phyloP scores from a whole-genome alignment of 192 early-diverging fungal species.

The Coemansia umbellata region DNA sequence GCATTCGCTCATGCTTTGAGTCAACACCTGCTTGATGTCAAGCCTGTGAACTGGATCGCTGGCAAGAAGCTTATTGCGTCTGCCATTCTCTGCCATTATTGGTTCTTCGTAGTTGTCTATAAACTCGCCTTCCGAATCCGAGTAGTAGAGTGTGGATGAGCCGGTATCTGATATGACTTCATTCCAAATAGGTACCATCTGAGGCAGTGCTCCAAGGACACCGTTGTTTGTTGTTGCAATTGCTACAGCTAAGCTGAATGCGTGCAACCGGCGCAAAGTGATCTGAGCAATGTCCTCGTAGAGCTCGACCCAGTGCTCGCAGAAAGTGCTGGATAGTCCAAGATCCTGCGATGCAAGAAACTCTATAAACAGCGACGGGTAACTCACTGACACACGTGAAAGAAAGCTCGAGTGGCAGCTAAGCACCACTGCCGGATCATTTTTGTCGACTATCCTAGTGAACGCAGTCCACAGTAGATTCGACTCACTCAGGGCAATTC shows the following conservation, averaged over 20 bases:
- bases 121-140: slow-evolving; percentile 19
- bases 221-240: slow-evolving; percentile 34
- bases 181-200: slow-evolving; percentile 48
- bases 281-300: slow-evolving; percentile 33
- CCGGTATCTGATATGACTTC: slow-evolving; percentile 38
- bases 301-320: slow-evolving; percentile 28
- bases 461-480: slow-evolving; percentile 35
- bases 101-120: background rate
- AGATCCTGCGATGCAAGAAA: slow-evolving; percentile 28
- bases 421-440: slow-evolving; percentile 20
- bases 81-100: slow-evolving; percentile 24
- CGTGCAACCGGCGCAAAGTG: slow-evolving; percentile 28
- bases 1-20: slow-evolving; percentile 27
- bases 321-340: slow-evolving; percentile 10
- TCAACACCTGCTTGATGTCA: slow-evolving; percentile 19
- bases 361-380: slow-evolving; percentile 31
- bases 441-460: slow-evolving; percentile 32
- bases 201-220: slow-evolving; percentile 17
- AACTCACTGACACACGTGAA: slow-evolving; percentile 32
- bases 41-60: slow-evolving; percentile 35
- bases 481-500: slow-evolving; percentile 7
- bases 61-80: slow-evolving; percentile 18
- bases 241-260: slow-evolving; percentile 23
- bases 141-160: slow-evolving; percentile 22
- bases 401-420: slow-evolving; percentile 30